Percentiles rank a stretch among this genome's conserved stretches.
These are phyloP conservation scores for Kwoniella dejecticola DNA, from an alignment of 768 basidiomycete species.

Conservation along the genomic window DNA sequence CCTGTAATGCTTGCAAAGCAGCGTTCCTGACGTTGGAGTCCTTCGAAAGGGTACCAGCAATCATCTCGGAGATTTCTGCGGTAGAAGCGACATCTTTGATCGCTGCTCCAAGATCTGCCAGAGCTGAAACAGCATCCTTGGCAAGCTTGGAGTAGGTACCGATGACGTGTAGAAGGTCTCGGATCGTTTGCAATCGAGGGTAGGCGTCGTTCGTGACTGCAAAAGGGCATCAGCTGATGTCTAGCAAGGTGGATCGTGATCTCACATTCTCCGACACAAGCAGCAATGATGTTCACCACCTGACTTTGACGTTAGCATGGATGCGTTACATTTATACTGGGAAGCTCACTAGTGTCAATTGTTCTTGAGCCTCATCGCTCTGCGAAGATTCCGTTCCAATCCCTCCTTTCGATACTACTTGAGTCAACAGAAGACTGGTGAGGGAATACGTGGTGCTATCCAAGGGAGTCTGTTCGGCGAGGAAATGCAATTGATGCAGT, in stretches of 20 bases:
- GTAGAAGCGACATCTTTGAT: constrained; percentile 67
- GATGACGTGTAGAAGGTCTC: constrained; percentile 71
- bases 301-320: constrained; percentile 28
- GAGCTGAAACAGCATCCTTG: constrained; percentile 77
- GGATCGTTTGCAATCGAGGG: constrained; percentile 71
- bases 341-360: constrained; percentile 68
- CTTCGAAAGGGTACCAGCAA: constrained; percentile 75
- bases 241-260: constrained; percentile 17
- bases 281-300: constrained; percentile 53
- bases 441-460: constrained; percentile 86
- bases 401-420: constrained; percentile 71
- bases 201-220: constrained; percentile 71
- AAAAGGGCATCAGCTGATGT: not conserved
- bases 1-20: constrained; percentile 88
- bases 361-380: constrained; percentile 72
- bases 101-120: constrained; percentile 78
- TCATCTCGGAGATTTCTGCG: constrained; percentile 68
- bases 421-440: constrained; percentile 70
- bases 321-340: constrained; percentile 56
- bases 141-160: constrained; percentile 74
- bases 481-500: constrained; percentile 75
- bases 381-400: constrained; percentile 64
- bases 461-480: constrained; percentile 78
- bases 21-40: constrained; percentile 85
- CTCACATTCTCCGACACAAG: constrained; percentile 69